Conservation (phyloP, 164 flowering plant species). For the Aristolochia contorta region DNA sequence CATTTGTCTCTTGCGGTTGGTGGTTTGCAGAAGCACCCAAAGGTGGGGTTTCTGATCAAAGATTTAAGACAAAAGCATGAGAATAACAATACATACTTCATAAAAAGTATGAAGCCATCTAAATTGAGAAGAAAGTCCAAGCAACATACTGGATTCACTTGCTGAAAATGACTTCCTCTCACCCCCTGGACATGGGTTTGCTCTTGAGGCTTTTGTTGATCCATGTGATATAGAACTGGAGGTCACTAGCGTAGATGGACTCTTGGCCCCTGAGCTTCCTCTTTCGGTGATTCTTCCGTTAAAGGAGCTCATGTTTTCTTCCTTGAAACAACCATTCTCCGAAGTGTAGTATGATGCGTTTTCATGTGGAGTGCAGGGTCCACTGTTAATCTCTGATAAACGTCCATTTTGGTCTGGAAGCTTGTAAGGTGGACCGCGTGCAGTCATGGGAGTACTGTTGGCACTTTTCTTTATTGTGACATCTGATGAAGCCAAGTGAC, state of each 20-base stretch:
- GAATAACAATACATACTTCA: conserved; percentile 1
- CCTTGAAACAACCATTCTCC: conserved; percentile 15
- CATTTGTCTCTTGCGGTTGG: conserved; percentile 26
- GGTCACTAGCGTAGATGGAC: conserved; percentile 15
- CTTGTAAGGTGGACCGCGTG: conserved; percentile 20
- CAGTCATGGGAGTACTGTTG: conserved; percentile 5
- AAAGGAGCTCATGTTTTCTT: conserved; percentile 13
- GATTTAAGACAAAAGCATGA: conserved; percentile 5
- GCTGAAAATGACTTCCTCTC: conserved; percentile 20
- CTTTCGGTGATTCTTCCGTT: conserved; percentile 16
- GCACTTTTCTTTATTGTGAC: conserved; percentile 8
- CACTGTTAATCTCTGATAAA: conserved; percentile 16
- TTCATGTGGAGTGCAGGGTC: conserved; percentile 11
- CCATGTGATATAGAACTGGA: conserved; percentile 24
- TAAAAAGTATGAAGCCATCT: not conserved
- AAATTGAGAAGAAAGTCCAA: not conserved
- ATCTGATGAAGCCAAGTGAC: conserved; percentile 19
- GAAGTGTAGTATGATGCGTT: conserved; percentile 9
- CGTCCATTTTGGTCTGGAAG: conserved; percentile 16
- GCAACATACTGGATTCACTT: conserved; percentile 35
- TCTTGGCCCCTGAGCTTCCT: conserved; percentile 20
- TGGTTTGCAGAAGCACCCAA: conserved; percentile 9
- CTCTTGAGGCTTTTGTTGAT: conserved; percentile 28
- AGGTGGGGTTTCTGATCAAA: conserved; percentile 28
- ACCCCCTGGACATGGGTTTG: conserved; percentile 21